Base-by-base conservation (phyloP, 179 eudicot species). In the Monotropa hypopitys region DNA sequence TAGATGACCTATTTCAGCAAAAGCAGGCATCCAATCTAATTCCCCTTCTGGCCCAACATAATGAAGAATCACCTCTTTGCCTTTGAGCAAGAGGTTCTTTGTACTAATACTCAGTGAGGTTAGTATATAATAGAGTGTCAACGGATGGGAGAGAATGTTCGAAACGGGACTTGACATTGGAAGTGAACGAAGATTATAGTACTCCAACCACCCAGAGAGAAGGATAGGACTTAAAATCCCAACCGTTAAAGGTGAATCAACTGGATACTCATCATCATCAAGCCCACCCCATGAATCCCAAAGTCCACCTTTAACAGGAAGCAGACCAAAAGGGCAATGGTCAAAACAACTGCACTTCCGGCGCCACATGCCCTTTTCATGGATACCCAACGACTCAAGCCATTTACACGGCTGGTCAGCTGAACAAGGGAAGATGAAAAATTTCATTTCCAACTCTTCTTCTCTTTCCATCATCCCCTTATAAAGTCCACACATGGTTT, bases 391-490 rank as follows among this genome's bases (percentile, higher is more conserved):
- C 45, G 86, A 81, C 57, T 88, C 90, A 7, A 86, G 87, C 90
- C 88, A 88, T 51, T 84, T 83, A 66, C 87, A 86, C 21, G 87
- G 84, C 20, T 77, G 78, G 66, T 84, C 88, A 32, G 68, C 81
- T 2, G 78, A 84, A 79, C 81, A 83, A 11, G 86, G 84, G 78
- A 88, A 88, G 61, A 67, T 35, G 49, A 88, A 87, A 63, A 87
- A 79, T 21, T 85, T 87, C 81, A 87, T 85, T 13, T 83, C 81
- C 23, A 88, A 74, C 76, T 88, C 89, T 62, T 88, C 88, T 73
- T 86, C 89, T 77, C 86, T 75, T 67, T 86, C 88, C 88, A 85
- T 86, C 88, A 88, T 86, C 70, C 84, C 91, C 83, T 80, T 86
- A 79, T 84, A 86, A 59, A 86, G 84, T 43, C 88, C 87, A 62